These are phyloP conservation scores for Pleurotus tuoliensis DNA, from an alignment of 768 basidiomycete species.

Conservation along the genomic window DNA sequence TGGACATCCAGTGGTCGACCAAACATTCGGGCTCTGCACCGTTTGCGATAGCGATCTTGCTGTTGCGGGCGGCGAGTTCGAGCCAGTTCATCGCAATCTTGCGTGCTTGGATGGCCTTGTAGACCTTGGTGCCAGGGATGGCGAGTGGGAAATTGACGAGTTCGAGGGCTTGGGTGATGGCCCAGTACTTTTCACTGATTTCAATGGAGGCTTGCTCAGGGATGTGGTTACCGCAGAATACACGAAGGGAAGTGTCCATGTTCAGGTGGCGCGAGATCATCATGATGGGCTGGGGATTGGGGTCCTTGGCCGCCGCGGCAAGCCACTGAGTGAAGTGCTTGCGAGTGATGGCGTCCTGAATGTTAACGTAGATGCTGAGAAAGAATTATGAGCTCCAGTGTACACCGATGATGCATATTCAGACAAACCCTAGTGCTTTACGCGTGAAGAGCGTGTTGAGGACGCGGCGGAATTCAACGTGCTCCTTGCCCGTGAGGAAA, in stretches of 20 bases:
- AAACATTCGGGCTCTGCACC: conserved; percentile 84
- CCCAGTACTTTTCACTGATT: conserved; percentile 94
- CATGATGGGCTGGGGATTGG: conserved; percentile 67
- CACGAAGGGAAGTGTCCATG: conserved; percentile 95
- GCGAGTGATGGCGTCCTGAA: conserved; percentile 82
- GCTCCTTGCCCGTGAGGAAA: conserved; percentile 84
- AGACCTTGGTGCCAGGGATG: conserved; percentile 94
- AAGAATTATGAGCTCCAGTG: conserved; percentile 2
- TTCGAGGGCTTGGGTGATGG: conserved; percentile 90
- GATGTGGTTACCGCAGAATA: conserved; percentile 92
- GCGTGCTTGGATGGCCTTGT: conserved; percentile 87
- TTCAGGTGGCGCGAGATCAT: conserved; percentile 89
- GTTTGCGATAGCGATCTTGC: conserved; percentile 78
- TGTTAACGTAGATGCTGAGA: conserved; percentile 71
- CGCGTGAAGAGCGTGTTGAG: conserved; percentile 92
- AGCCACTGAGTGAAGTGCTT: conserved; percentile 77
- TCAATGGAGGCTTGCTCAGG: conserved; percentile 72
- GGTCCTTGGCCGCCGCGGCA: conserved; percentile 41
- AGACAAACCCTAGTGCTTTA: conserved; percentile 80
- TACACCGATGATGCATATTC: conserved; percentile 7
- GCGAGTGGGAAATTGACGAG: conserved; percentile 98
- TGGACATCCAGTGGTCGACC: conserved; percentile 87
- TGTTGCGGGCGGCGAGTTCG: conserved; percentile 69
- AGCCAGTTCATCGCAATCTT: conserved; percentile 82
- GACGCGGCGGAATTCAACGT: conserved; percentile 85